Evolutionary conservation across 805 yeast species (phyloP), one percentile per base, ranked within the genome.

Genomic region (Saccharomyces jurei): DNA sequence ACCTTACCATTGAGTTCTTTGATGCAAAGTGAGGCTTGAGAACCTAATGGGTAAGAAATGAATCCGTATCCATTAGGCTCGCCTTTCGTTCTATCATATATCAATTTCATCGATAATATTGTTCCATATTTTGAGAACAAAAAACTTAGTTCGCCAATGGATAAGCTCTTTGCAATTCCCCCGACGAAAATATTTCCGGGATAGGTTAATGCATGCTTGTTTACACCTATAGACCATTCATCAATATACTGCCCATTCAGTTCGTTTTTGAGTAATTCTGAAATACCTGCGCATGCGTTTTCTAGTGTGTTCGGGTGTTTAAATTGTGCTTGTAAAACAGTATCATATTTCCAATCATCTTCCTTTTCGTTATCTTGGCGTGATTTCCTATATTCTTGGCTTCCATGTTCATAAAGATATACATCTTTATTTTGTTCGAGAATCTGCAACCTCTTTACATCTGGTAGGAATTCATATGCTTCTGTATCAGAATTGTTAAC

Each of bases 11-110:
- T 79, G 41, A 85, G 76, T 53, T 74, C 69, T 22, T 77, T 70
- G 41, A 86, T 83, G 44, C 92, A 89, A 25, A 69, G 67, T 48
- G 82, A 74, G 1, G 95, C 90, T 72, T 81, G 79, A 10, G 74
- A 75, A 49, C 81, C 78, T 54, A 74, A 71, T 51, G 77, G 73
- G 64, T 77, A 87, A 57, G 86, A 84, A 17, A 87, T 79, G 69
- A 87, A 87, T 8, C 92, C 94, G 65, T 77, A 82, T 26, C 83
- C 81, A 8, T 65, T 56, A 1, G 68, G 60, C 58, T 71, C 73
- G 29, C 77, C 72, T 25, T 68, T 64, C 8, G 75, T 76, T 49
- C 65, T 65, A 49, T 77, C 78, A 52, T 70, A 66, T 6, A 80
- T 76, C 14, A 81, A 69, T 57, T 80, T 80, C 56, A 81, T 72